Base-by-base conservation (phyloP, 169 alveolate species). In the Babesia microti region DNA sequence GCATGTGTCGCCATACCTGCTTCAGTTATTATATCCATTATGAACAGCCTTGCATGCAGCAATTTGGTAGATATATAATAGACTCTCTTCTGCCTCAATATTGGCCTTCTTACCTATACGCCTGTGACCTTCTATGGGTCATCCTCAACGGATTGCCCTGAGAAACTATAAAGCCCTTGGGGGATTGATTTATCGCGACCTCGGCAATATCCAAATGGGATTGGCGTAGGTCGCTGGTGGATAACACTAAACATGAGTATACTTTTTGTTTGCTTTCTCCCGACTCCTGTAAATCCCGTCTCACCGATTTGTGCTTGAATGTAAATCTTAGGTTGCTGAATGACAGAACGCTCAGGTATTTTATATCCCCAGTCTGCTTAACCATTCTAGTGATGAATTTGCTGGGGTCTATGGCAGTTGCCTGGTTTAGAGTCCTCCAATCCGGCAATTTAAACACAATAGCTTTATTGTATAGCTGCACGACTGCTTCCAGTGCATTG, bases 101-200 rank as follows among this genome's bases (percentile, higher is more conserved):
- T 72, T 76, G 34, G 60, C 29, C 24, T 68, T 34, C 55, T 32
- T 69, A 34, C 49, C 76, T 27, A 59, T 59, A 14, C 14, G 39
- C 54, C 60, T 83, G 48, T 52, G 72, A 42, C 78, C 65, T 49
- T 54, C 83, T 69, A 47, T 63, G 32, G 63, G 59, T 33, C 66
- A 59, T 51, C 74, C 75, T 48, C 70, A 71, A 39, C 65, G 91
- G 50, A 68, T 60, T 41, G 66, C 81, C 44, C 80, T 72, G 45
- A 34, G 15, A 21, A 3, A 60, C 52, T 12, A 83, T 27, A 3
- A 88, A 88, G 0, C 76, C 67, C 33, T 44, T 56, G 45, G 63
- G 65, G 0, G 72, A 41, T 46, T 44, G 30, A 22, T 56, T 46
- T 29, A 48, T 15, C 29, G 56, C 48, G 42, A 28, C 44, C 30